Evolutionary conservation across 2,329 filamentous ascomycete genomes (phyloP), one percentile per base, ranked within the genome.

Genomic region (Pestalotiopsis sp.): DNA sequence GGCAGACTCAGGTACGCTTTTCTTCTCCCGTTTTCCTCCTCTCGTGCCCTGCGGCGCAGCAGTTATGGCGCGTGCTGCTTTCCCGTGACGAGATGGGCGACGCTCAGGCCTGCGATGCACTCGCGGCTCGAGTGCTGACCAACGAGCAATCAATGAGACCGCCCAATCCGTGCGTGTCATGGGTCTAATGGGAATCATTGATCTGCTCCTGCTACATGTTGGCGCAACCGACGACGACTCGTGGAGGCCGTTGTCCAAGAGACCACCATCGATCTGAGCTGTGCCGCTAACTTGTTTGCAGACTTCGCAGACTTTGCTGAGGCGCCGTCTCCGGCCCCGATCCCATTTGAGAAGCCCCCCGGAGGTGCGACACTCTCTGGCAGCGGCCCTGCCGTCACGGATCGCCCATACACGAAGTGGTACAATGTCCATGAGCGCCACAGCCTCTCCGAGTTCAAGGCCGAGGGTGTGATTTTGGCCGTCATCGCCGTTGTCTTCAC

Each of bases 361-460:
- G 81, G 81, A 69, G 81, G 84, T 69, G 81, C 85, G 71, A 81
- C 85, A 68, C 79, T 86, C 69, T 81, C 80, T 45, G 81, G 81
- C 57, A 80, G 81, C 63, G 77, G 81, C 20, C 85, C 87, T 69
- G 84, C 83, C 59, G 79, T 82, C 61, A 85, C 86, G 59, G 81
- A 79, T 58, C 83, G 85, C 31, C 92, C 93, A 14, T 98, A 92
- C 81, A 97, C 94, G 65, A 94, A 93, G 85, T 99, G 96, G 96
- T 99, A 98, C 84, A 94, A 94, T 68, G 86, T 98, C 70, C 96
- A 97, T 87, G 95, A 98, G 87, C 94, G 96, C 77, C 91, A 95
- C 76, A 90, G 90, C 31, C 84, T 91, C 69, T 87, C 86, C 76
- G 96, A 99, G 80, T 99, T 99, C 87, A 90, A 90, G 82, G 88